Base-by-base conservation (phyloP, 805 yeast species). In the Cyberlindnera maclurae region DNA sequence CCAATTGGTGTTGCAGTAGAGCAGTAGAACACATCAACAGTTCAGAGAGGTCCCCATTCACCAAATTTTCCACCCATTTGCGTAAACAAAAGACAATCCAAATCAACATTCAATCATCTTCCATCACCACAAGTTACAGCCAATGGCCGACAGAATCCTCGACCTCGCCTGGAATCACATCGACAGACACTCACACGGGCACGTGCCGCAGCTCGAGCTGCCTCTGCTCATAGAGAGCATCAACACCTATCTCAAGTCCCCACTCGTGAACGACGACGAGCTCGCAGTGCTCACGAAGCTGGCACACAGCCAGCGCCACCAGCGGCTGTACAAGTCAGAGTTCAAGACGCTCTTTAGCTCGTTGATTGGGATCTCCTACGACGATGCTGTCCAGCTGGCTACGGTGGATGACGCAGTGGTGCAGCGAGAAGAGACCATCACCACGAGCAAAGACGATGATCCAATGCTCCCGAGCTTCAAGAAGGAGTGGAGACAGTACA, bases 321-420 rank as follows among this genome's bases (percentile, higher is more conserved):
- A 49, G 31, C 58, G 59, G 34, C 49, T 64, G 1, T 51, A 55
- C 37, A 63, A 56, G 40, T 48, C 55, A 9, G 65, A 62, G 15
- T 59, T 62, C 47, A 42, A 49, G 24, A 45, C 52, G 13, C 40
- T 61, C 15, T 62, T 63, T 36, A 49, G 49, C 18, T 54, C 59
- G 6, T 42, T 65, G 16, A 41, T 59, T 7, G 67, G 67, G 3
- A 44, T 50, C n/a, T 48, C 57, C 1, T 60, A 60, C 38, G 46
- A 41, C n/a, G 51, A 49, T 15, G 59, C 60, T 0, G 49, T 59
- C 3, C 50, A 44, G 18, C 38, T 45, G 31, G 41, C 47, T 13
- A 41, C 40, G 11, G 39, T 42, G 33, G 44, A 49, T 34, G 30
- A 39, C 17, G 17, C 39, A 9, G 12, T 39, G 30, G 8, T 44